Evolutionary conservation across 2,329 filamentous ascomycete genomes (phyloP).

Genomic region (Colletotrichum chrysophilum): DNA sequence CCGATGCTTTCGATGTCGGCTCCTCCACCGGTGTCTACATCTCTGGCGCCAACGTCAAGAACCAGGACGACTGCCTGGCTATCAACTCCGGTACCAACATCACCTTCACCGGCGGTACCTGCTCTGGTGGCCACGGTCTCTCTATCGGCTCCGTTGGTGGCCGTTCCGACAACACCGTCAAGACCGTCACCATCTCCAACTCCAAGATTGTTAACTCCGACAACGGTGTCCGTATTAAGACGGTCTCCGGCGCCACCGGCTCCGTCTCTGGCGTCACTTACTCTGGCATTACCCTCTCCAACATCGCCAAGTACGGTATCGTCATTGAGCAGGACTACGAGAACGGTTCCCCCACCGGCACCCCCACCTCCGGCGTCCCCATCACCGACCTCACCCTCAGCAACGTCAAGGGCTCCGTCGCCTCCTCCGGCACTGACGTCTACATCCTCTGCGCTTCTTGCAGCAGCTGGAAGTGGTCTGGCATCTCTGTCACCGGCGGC

Average conservation of each 20-base stretch:
- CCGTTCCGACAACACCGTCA: conserved; percentile 56
- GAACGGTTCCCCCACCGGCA: conserved; percentile 50
- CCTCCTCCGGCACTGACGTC: conserved; percentile 42
- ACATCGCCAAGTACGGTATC: conserved; percentile 45
- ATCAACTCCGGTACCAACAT: conserved; percentile 59
- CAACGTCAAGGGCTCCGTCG: conserved; percentile 48
- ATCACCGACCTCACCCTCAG: conserved; percentile 54
- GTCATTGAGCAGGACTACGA: conserved; percentile 51
- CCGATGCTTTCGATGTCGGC: conserved; percentile 64
- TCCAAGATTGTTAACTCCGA: conserved; percentile 55
- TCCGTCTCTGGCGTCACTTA: conserved; percentile 48
- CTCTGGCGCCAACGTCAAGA: conserved; percentile 56
- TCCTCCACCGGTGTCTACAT: conserved; percentile 54
- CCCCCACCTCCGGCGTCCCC: conserved; percentile 54
- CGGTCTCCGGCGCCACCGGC: conserved; percentile 49
- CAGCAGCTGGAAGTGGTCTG: conserved; percentile 57
- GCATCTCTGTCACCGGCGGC: conserved; percentile 56
- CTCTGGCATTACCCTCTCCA: conserved; percentile 44
- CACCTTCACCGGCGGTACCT: conserved; percentile 47
- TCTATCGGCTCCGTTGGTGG: conserved; percentile 51
- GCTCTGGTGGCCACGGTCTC: conserved; percentile 49
- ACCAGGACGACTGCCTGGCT: conserved; percentile 68
- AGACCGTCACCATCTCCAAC: conserved; percentile 54
- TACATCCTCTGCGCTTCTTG: conserved; percentile 61
- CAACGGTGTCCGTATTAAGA: conserved; percentile 60